These are phyloP conservation scores for Suhomyces vadensis DNA, from an alignment of 805 yeast genomes.

Conservation along the genomic window DNA sequence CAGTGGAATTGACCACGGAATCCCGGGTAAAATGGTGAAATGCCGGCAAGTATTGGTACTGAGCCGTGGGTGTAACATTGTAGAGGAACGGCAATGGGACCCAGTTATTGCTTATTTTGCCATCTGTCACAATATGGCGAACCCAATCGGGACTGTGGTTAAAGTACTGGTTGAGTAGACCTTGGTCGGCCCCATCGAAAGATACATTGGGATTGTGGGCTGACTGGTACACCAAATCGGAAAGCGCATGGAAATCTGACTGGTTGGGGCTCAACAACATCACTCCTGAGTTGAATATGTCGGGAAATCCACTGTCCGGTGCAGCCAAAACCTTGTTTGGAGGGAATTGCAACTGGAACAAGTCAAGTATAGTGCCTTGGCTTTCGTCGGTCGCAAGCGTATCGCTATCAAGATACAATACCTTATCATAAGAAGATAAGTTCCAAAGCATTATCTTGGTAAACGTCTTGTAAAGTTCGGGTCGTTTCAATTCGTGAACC, in stretches of 20 bases:
- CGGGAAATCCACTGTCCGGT: constrained; percentile 92
- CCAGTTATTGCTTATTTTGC: constrained; percentile 50
- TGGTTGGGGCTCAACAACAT: constrained; percentile 57
- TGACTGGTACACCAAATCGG: constrained; percentile 21
- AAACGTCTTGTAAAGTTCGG: constrained; percentile 53
- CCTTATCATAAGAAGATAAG: constrained; percentile 40
- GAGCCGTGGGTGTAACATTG: constrained; percentile 71
- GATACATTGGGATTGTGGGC: constrained; percentile 22
- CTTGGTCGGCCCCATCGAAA: constrained; percentile 94
- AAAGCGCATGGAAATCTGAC: constrained; percentile 43
- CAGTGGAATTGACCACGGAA: not conserved
- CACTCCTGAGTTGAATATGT: constrained; percentile 81
- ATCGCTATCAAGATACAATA: constrained; percentile 68
- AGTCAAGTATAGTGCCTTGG: constrained; percentile 27
- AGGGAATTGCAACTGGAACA: constrained; percentile 27
- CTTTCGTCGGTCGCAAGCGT: constrained; percentile 31
- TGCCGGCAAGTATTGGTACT: constrained; percentile 76
- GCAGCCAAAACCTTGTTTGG: constrained; percentile 48
- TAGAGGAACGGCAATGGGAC: constrained; percentile 71
- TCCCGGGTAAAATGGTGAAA: constrained; percentile 45
- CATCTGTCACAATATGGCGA: constrained; percentile 4
- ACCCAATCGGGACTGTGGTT: constrained; percentile 46
- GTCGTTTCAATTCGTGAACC: constrained; percentile 43
- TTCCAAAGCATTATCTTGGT: constrained; percentile 62
- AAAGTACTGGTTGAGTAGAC: constrained; percentile 77